Evolutionary conservation across 2,329 filamentous ascomycete species (phyloP), one percentile per base, ranked within the genome.

Genomic region (Golovinomyces cichoracearum): DNA sequence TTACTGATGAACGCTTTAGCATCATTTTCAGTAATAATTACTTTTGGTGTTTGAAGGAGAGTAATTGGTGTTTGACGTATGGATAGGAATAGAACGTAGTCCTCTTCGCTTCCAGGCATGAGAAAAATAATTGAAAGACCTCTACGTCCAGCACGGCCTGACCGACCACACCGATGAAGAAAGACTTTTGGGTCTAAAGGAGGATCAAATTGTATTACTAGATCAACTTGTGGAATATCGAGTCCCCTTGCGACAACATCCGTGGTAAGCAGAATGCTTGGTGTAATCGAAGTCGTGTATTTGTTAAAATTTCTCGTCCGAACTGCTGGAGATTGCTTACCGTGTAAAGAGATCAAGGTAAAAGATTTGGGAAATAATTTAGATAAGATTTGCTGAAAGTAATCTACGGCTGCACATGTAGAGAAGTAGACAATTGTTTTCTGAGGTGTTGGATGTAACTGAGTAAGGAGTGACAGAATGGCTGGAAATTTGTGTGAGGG

Each of bases 341-440:
- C 90, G 58, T 98, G 90, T 0, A 98, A 68, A 0, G 86, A 80
- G 6, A 93, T 72, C 2, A 93, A 65, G 0, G 73, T 66, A 57
- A 83, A 83, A 1, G 71, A 68, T 7, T 70, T 62, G 1, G 80
- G 80, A 0, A 98, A 66, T 5, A 94, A 65, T 1, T 70, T 64
- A 0, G 83, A 81, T 1, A 98, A 68, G 5, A 93, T 68, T 55
- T 84, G 73, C 51, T 86, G 77, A 61, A 93, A 92, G 64, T 95
- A 95, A 62, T 95, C 88, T 51, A 98, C 90, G 0, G 83, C 82
- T 27, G 85, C 86, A 61, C 90, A 94, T 1, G 88, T 94, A 0
- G 86, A 92, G 21, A 95, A 70, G 61, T 94, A 98, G 48, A 94
- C 70, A 48, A 98, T 94, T 27, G 77, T 80, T 58, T 86, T 85